Evolutionary conservation across 495 filamentous ascomycete genomes (phyloP).

Genomic region (Penicillium soppii): DNA sequence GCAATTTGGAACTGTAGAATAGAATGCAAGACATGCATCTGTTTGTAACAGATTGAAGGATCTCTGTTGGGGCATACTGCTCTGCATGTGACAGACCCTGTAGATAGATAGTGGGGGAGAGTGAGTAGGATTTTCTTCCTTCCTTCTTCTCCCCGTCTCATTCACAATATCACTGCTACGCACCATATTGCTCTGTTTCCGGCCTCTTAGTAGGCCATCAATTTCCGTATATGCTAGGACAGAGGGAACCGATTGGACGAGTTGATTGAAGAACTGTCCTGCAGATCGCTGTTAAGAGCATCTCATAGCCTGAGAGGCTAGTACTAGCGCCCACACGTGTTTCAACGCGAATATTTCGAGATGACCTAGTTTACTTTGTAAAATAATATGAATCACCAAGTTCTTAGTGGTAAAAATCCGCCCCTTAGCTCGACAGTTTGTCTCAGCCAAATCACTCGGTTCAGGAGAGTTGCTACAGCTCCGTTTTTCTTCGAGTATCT

Average conservation of each 20-base stretch:
- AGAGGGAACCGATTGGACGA: neutral
- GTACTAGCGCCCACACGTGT: too few relatives aligned
- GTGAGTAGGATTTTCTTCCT: too few relatives aligned
- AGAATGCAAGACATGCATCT: slow-evolving; percentile 1
- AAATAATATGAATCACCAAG: neutral
- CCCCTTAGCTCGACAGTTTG: neutral
- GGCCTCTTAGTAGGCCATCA: too few relatives aligned
- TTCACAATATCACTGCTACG: too few relatives aligned
- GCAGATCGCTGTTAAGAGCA: neutral
- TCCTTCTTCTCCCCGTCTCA: too few relatives aligned
- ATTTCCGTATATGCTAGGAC: neutral
- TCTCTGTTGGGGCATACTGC: too few relatives aligned
- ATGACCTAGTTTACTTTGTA: neutral
- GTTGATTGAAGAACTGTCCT: neutral
- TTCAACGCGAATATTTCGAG: too few relatives aligned
- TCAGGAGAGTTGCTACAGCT: slow-evolving; percentile 4
- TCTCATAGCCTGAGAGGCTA: neutral
- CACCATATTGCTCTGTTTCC: too few relatives aligned
- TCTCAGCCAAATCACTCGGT: neutral
- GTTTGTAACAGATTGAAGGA: neutral
- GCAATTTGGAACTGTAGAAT: slow-evolving; percentile 9
- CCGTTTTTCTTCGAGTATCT: slow-evolving; percentile 8
- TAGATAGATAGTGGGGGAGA: too few relatives aligned
- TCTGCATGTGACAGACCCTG: too few relatives aligned
- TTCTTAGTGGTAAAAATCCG: neutral